A percentile compares a stretch with the other conserved stretches of the same genome.
These are phyloP conservation scores for Sporothrix dimorphospora DNA, from an alignment of 2,329 filamentous ascomycete genomes.

Conservation along the genomic window DNA sequence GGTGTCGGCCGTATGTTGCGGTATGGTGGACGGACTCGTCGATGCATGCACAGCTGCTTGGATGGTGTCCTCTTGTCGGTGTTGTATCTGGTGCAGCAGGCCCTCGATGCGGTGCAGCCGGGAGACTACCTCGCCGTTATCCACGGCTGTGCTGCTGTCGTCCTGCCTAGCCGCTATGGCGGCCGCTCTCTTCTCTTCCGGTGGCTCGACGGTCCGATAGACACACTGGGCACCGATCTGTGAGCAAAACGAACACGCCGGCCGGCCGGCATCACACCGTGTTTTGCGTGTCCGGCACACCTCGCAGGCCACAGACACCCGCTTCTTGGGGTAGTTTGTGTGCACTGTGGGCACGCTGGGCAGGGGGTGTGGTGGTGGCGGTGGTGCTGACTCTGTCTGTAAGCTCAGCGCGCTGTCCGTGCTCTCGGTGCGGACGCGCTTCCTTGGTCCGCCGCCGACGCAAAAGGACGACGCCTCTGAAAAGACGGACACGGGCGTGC, in stretches of 20 bases:
- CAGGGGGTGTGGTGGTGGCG: neutral
- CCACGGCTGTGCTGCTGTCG: neutral
- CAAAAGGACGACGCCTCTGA: neutral
- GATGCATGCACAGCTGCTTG: neutral
- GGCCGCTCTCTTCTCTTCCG: neutral
- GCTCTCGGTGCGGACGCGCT: constrained; percentile 6
- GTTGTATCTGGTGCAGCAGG: neutral
- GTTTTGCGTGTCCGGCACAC: constrained; percentile 35
- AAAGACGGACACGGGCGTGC: neutral
- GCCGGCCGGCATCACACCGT: constrained; percentile 32
- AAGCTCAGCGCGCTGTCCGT: neutral
- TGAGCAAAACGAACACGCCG: constrained; percentile 33
- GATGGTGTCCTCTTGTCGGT: constrained; percentile 1
- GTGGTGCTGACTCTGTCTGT: neutral
- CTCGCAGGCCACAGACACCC: constrained; percentile 35
- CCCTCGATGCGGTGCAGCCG: constrained; percentile 15
- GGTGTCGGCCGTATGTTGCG: neutral
- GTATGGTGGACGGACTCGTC: neutral
- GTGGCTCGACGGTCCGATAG: constrained; percentile 28
- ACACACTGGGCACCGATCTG: constrained; percentile 30
- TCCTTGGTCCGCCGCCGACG: neutral
- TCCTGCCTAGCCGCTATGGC: neutral
- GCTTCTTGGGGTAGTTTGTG: constrained; percentile 33
- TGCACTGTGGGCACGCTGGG: neutral
- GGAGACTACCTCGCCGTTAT: neutral